Evolutionary conservation across 768 basidiomycete genomes (phyloP), one percentile per base, ranked within the genome.

Genomic region (Dendrothele bispora): DNA sequence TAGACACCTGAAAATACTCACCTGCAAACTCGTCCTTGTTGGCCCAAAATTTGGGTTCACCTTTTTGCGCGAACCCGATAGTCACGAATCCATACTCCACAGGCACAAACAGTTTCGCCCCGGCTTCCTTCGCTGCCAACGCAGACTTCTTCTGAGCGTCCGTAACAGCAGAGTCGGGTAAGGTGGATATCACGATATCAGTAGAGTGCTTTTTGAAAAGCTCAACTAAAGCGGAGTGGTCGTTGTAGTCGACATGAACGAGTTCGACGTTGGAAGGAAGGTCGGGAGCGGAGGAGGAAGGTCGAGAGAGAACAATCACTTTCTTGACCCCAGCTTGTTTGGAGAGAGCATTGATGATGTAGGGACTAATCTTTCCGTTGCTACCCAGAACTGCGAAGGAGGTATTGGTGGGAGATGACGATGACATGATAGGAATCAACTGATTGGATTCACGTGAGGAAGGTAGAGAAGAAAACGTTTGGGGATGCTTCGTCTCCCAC

Each of bases 381-480:
- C 68, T 58, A 10, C 67, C 68, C 11, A 45, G 57, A 20, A 69
- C 53, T 30, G 65, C 68, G 38, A 69, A 69, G 11, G 66, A 70
- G 25, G 56, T 60, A 53, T 65, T 67, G 5, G 36, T 46, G 5
- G 39, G 47, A 43, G 27, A 43, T 43, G 0, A 26, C 2, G 10
- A 20, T 7, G 20, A 20, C 8, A 18, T 39, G 7, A 38, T n/a
- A n/a, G n/a, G n/a, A n/a, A n/a, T n/a, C n/a, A n/a, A n/a, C n/a
- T n/a, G n/a, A n/a, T n/a, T n/a, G n/a, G n/a, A n/a, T n/a, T n/a
- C n/a, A n/a, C n/a, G n/a, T n/a, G n/a, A n/a, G n/a, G n/a, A n/a
- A n/a, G n/a, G n/a, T n/a, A n/a, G n/a, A n/a, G n/a, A n/a, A n/a
- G n/a, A n/a, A n/a, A n/a, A n/a, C n/a, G n/a, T n/a, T n/a, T n/a